Conservation (phyloP, 768 basidiomycete species). For the Chalciporus pseudorubinellus region DNA sequence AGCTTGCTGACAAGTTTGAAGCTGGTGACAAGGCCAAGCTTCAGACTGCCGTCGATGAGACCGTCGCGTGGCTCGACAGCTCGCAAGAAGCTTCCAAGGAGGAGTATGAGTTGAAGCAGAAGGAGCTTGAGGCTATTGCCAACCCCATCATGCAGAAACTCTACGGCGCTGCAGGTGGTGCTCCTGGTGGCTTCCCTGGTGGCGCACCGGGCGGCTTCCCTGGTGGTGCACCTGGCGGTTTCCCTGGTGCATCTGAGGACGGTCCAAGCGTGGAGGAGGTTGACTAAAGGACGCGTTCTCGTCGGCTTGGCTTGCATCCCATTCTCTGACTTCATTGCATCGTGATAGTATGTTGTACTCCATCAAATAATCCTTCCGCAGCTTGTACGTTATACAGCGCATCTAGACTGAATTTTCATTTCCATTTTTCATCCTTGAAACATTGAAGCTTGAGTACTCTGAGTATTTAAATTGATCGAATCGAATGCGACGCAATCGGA, state of each 20-base stretch:
- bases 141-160: conserved; percentile 74
- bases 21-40: conserved; percentile 82
- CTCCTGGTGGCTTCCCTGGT: conserved; percentile 54
- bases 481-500: too few species aligned
- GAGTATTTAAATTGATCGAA: not conserved
- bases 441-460: not conserved
- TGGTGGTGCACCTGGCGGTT: conserved; percentile 66
- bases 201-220: conserved; percentile 53
- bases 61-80: conserved; percentile 81
- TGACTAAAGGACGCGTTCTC: conserved; percentile 47
- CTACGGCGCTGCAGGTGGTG: conserved; percentile 53
- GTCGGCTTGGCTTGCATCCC: conserved; percentile 19
- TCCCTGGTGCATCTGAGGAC: conserved; percentile 70
- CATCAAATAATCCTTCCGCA: conserved; percentile 28
- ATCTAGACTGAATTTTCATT: conserved; percentile 27
- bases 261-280: conserved; percentile 93
- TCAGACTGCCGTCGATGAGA: conserved; percentile 74
- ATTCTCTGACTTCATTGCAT: conserved; percentile 29
- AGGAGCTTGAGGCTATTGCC: conserved; percentile 85
- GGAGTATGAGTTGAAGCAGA: conserved; percentile 90
- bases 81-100: conserved; percentile 92
- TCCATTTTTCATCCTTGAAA: not conserved
- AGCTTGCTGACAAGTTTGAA: conserved; percentile 86
- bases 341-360: conserved; percentile 30
- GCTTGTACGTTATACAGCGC: conserved; percentile 31